These are phyloP conservation scores for Pseudonitzschia multiseries DNA, from an alignment of 108 stramenopile genomes.

Conservation along the genomic window DNA sequence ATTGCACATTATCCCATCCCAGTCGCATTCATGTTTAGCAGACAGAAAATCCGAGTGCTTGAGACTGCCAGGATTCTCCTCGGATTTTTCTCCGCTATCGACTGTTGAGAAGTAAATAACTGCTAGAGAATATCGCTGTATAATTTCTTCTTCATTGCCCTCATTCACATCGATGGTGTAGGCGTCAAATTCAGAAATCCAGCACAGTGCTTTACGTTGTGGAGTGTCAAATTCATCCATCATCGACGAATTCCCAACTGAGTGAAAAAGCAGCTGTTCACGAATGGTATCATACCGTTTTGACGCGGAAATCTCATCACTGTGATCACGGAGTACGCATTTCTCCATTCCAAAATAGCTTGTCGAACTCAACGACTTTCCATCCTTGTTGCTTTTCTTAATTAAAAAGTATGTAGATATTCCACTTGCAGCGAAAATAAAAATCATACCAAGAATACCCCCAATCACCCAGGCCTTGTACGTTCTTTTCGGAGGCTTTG, in stretches of 20 bases:
- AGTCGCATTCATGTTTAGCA: slow-evolving; percentile 27
- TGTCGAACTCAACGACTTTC: not conserved
- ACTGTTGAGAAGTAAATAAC: slow-evolving; percentile 27
- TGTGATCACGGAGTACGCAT: not conserved
- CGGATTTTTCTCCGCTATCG: not conserved
- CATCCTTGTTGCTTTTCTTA: not conserved
- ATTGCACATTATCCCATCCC: slow-evolving; percentile 23
- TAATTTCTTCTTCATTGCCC: slow-evolving; percentile 5
- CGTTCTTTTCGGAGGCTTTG: not conserved
- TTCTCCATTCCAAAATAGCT: not conserved
- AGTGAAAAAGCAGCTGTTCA: not conserved
- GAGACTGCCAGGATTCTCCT: slow-evolving; percentile 4
- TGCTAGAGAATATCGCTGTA: slow-evolving; percentile 32
- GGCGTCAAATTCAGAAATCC: slow-evolving; percentile 24
- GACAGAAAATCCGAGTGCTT: slow-evolving; percentile 23
- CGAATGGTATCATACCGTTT: slow-evolving; percentile 1
- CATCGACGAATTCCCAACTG: slow-evolving; percentile 9
- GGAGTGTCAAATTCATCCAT: slow-evolving; percentile 17
- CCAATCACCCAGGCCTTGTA: not conserved
- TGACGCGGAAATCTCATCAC: not conserved
- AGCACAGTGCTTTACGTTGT: slow-evolving; percentile 30
- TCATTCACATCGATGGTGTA: slow-evolving; percentile 5
- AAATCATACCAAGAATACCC: not conserved
- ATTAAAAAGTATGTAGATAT: not conserved
- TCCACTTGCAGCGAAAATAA: not conserved